Percentiles rank a stretch among this genome's conserved stretches.
These are phyloP conservation scores for Fomes fomentarius DNA, from an alignment of 1,284 basidiomycete species.

Conservation along the genomic window DNA sequence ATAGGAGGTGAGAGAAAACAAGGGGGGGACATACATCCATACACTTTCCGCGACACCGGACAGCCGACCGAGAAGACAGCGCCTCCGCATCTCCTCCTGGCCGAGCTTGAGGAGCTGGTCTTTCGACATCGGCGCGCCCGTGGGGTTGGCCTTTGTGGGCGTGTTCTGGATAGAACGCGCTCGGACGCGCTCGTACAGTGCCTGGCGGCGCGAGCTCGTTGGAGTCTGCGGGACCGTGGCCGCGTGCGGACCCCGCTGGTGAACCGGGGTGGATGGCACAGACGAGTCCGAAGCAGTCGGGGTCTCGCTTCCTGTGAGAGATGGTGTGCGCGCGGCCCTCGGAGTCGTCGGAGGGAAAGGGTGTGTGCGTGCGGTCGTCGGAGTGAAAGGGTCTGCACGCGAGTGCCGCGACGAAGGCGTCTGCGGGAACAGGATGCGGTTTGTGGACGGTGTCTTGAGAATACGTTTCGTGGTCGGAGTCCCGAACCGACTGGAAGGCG, in stretches of 20 bases:
- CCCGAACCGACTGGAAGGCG: conserved; percentile 39
- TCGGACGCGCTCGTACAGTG: conserved; percentile 77
- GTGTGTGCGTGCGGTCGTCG: conserved; percentile 22
- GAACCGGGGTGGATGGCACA: conserved; percentile 66
- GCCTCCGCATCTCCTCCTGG: conserved; percentile 74
- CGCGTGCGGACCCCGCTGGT: conserved; percentile 57
- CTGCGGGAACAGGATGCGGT: conserved; percentile 47
- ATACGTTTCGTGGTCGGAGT: conserved; percentile 47
- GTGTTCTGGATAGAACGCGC: conserved; percentile 67
- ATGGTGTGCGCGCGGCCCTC: conserved; percentile 25
- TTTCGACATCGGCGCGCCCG: conserved; percentile 52
- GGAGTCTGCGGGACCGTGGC: conserved; percentile 67
- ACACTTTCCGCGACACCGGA: conserved; percentile 78
- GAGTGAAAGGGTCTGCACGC: conserved; percentile 22
- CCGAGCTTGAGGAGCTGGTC: conserved; percentile 71
- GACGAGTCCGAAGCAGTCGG: conserved; percentile 39
- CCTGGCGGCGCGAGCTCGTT: conserved; percentile 70
- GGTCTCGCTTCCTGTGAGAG: conserved; percentile 31
- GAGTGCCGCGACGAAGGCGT: conserved; percentile 37
- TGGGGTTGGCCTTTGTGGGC: conserved; percentile 58
- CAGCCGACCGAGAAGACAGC: conserved; percentile 76
- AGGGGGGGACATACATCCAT: conserved; percentile 72
- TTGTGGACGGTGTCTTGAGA: conserved; percentile 47
- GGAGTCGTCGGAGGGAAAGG: conserved; percentile 27
- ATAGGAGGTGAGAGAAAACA: not conserved